Conservation (phyloP, 306 rosid species). For the Myrica gale region DNA sequence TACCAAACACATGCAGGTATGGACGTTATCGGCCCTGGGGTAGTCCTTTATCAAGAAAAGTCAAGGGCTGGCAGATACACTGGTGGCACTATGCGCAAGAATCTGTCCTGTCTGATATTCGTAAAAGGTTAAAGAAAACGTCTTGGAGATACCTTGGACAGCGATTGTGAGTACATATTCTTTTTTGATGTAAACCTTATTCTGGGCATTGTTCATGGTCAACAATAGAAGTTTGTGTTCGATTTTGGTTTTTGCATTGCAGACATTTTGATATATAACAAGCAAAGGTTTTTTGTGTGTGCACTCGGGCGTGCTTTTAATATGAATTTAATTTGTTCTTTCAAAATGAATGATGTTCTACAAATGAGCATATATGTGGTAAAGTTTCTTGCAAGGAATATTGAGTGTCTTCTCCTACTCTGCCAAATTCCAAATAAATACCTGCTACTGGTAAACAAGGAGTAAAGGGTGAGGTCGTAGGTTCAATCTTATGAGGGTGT, state of each 20-base stretch:
- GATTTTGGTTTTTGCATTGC: background rate
- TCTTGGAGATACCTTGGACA: constrained; percentile 89
- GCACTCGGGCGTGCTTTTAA: background rate
- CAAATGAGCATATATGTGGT: constrained; percentile 1
- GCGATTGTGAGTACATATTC: constrained; percentile 62
- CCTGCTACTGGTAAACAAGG: background rate
- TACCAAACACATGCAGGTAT: constrained; percentile 50
- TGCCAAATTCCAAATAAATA: background rate
- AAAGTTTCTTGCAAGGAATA: background rate
- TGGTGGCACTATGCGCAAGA: constrained; percentile 98
- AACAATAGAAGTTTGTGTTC: background rate
- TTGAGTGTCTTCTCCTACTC: background rate
- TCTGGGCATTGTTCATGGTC: constrained; percentile 5
- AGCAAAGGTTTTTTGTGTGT: background rate
- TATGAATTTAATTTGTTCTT: background rate
- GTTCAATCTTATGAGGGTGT: background rate
- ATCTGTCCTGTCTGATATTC: constrained; percentile 82
- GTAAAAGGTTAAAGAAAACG: constrained; percentile 69
- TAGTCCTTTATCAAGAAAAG: constrained; percentile 54
- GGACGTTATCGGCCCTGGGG: constrained; percentile 91
- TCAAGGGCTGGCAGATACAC: constrained; percentile 63
- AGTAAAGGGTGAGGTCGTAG: background rate
- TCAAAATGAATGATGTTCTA: background rate
- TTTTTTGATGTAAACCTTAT: constrained; percentile 4
- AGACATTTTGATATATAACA: too few relatives aligned